Percentiles rank a stretch among this genome's conserved stretches.
These are phyloP conservation scores for Aspergillus novoparasiticus DNA, from an alignment of 2,329 filamentous ascomycete genomes.

Conservation along the genomic window DNA sequence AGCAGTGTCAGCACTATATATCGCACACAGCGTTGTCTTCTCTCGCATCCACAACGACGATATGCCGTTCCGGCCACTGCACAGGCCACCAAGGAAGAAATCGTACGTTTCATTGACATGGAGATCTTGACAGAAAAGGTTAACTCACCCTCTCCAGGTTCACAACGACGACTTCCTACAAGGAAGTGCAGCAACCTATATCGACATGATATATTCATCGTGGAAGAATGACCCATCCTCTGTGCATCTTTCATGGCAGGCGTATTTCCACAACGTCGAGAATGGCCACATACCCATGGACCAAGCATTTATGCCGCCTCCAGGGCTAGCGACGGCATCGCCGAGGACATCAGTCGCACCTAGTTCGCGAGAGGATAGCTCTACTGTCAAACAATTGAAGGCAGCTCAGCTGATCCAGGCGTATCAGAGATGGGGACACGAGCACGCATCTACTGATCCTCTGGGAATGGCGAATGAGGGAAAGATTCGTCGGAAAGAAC, in stretches of 20 bases:
- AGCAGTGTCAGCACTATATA: neutral
- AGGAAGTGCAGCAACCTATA: conserved; percentile 96
- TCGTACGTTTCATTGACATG: neutral
- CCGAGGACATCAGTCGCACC: neutral
- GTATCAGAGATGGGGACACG: conserved; percentile 96
- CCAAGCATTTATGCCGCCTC: conserved; percentile 54
- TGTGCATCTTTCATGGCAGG: conserved; percentile 97
- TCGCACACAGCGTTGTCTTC: neutral
- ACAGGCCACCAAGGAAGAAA: neutral
- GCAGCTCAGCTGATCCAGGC: conserved; percentile 95
- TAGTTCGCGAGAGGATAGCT: neutral
- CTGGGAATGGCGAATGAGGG: conserved; percentile 66
- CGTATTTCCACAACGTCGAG: conserved; percentile 99
- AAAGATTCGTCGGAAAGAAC: conserved; percentile 68
- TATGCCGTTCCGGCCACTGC: neutral
- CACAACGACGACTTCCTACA: conserved; percentile 67
- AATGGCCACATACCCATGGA: conserved; percentile 71
- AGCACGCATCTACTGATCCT: conserved; percentile 97
- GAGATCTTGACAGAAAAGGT: neutral
- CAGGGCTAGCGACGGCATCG: conserved; percentile 33
- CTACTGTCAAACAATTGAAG: conserved; percentile 86
- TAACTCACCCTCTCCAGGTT: neutral
- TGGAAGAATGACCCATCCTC: conserved; percentile 93
- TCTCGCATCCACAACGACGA: neutral
- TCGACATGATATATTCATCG: conserved; percentile 98